phyloP scores from a whole-genome alignment of 2,329 filamentous ascomycete species.

The Paramyrothecium roridum region DNA sequence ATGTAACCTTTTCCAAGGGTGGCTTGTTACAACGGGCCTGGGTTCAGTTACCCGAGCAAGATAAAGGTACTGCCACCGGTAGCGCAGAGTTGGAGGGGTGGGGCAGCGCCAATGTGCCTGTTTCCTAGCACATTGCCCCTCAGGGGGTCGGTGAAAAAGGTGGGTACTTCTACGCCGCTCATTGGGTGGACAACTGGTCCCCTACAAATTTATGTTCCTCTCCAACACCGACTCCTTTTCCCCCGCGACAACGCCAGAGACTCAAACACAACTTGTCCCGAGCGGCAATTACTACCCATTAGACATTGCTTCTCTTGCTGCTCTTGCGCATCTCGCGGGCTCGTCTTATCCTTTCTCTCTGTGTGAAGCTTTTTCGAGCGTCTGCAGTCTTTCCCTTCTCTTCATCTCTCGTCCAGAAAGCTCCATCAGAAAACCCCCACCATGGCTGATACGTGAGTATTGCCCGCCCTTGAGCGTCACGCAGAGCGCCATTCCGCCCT shows the following conservation, averaged over 20 bases:
- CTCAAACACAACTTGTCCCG: constrained; percentile 16
- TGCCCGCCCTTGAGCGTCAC: constrained; percentile 2
- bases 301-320: constrained; percentile 18
- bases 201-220: constrained; percentile 34
- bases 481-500: not conserved
- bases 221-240: constrained; percentile 28
- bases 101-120: too few species aligned
- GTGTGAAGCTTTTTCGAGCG: not conserved
- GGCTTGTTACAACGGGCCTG: too few species aligned
- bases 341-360: constrained; percentile 2
- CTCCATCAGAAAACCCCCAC: constrained; percentile 21
- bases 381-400: constrained; percentile 7
- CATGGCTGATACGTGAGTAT: constrained; percentile 37
- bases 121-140: too few species aligned
- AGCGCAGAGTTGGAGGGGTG: too few species aligned
- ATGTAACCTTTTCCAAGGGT: too few species aligned
- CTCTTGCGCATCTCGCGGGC: constrained; percentile 18
- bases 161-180: too few species aligned
- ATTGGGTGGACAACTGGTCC: too few species aligned
- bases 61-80: too few species aligned
- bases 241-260: constrained; percentile 18
- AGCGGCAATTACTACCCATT: constrained; percentile 14
- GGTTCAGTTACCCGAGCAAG: too few species aligned
- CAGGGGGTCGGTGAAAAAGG: too few species aligned
- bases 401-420: constrained; percentile 6